These are phyloP conservation scores for Triangularia setosa DNA, from an alignment of 2,329 filamentous ascomycete genomes.

Conservation along the genomic window DNA sequence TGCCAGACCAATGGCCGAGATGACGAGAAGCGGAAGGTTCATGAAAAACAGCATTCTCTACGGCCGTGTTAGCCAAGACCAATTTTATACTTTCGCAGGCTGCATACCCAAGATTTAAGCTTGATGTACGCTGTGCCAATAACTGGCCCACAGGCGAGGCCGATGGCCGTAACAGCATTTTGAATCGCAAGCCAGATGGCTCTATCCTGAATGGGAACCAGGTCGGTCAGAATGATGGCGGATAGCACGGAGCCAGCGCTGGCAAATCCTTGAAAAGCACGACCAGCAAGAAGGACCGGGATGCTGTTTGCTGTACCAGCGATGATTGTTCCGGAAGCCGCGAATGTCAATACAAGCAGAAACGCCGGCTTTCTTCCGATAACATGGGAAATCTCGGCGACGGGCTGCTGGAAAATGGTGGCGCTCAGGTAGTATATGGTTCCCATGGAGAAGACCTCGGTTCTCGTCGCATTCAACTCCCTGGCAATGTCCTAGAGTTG, in stretches of 20 bases:
- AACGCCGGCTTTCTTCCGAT: constrained; percentile 24
- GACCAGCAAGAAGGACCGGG: constrained; percentile 12
- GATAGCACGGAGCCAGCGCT: constrained; percentile 17
- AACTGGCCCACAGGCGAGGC: constrained; percentile 17
- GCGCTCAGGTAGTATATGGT: constrained; percentile 24
- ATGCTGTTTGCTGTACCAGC: constrained; percentile 16
- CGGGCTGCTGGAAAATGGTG: constrained; percentile 26
- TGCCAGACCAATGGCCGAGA: constrained; percentile 11
- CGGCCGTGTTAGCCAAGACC: background rate
- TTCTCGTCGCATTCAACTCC: constrained; percentile 17
- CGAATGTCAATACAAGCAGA: constrained; percentile 15
- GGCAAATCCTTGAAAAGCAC: constrained; percentile 18
- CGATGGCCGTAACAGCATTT: constrained; percentile 15
- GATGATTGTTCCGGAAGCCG: constrained; percentile 16
- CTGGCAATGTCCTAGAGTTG: constrained; percentile 20
- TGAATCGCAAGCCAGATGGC: constrained; percentile 19
- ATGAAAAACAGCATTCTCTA: constrained; percentile 21
- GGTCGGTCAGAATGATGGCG: constrained; percentile 17
- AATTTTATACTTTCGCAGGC: background rate
- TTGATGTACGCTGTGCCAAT: constrained; percentile 12
- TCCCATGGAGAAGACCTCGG: constrained; percentile 22
- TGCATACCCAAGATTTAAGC: constrained; percentile 6
- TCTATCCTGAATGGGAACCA: constrained; percentile 16
- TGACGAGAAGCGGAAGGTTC: constrained; percentile 15
- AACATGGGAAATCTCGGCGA: constrained; percentile 25